Evolutionary conservation across 352 stramenopile species (phyloP), one percentile per base, ranked within the genome.

Genomic region (Pythium aphanidermatum): DNA sequence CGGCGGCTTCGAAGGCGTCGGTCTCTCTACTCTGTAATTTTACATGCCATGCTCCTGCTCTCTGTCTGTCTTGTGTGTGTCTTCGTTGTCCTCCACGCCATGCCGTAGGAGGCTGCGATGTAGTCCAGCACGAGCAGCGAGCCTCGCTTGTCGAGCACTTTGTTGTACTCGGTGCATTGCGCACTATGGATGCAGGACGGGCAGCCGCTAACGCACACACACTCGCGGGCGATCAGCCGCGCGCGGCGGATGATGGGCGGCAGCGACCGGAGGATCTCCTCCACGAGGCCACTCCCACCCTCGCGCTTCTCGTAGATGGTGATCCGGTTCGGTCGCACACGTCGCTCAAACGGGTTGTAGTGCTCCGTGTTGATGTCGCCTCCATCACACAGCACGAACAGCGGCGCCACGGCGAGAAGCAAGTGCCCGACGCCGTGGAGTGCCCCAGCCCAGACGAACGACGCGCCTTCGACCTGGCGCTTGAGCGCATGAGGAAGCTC

Each of bases 331-430:
- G 87, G 84, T 43, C 73, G 70, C 4, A 51, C 26, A 5, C 85
- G 83, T 5, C 61, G 44, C 41, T 96, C 83, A 21, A 82, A 70
- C 0, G 73, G 64, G 39, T 89, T 90, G 43, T 85, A 75, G 55
- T 95, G 84, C 48, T 95, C 75, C 7, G 79, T 91, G 41, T 83
- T 76, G 31, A 97, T 53, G 60, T 97, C 88, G 13, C 62, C 55
- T 0, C 50, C 19, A 30, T 96, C 83, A 30, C 92, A 96, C 16
- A 97, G 68, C 12, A 98, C 76, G 57, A 97, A 98, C 9, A 98
- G 66, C 45, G 92, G 92, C 29, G 96, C 65, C 14, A 98, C 75
- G 2, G 89, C 85, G 13, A 97, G 57, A 46, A 98, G 73, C 2
- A 94, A 40, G 68, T 99, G 96, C 12, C 88, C 93, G 0, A 97